Conservation (phyloP, 2,329 filamentous ascomycete species). For the Elsinoe necatrix region DNA sequence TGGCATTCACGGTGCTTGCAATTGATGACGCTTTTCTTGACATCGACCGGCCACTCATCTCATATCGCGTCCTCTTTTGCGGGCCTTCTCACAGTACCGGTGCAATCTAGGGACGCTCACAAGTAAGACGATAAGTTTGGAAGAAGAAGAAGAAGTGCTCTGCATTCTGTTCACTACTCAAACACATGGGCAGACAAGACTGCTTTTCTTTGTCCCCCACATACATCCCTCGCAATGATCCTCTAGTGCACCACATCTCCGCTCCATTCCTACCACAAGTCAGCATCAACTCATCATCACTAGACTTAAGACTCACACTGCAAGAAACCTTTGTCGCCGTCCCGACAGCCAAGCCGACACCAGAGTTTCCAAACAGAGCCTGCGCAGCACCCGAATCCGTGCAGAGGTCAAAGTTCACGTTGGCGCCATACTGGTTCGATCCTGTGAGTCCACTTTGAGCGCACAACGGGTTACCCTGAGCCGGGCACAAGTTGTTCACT, state of each 20-base stretch:
- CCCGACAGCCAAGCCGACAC: slow-evolving; percentile 28
- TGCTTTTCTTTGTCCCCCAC: too few species aligned
- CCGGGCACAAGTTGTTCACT: slow-evolving; percentile 36
- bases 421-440: slow-evolving; percentile 32
- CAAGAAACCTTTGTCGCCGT: slow-evolving; percentile 28
- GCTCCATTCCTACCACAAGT: slow-evolving; percentile 12
- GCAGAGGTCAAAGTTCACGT: slow-evolving; percentile 37
- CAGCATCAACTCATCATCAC: neutral
- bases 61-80: too few species aligned
- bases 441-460: slow-evolving; percentile 27
- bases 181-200: too few species aligned
- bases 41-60: too few species aligned
- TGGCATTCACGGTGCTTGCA: too few species aligned
- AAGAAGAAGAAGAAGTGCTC: too few species aligned
- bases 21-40: too few species aligned
- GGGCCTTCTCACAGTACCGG: too few species aligned
- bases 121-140: too few species aligned
- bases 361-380: slow-evolving; percentile 30
- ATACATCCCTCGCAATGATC: neutral
- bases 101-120: too few species aligned
- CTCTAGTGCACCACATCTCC: slow-evolving; percentile 19
- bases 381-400: slow-evolving; percentile 31
- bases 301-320: slow-evolving; percentile 1
- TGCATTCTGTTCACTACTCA: too few species aligned
- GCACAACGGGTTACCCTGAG: slow-evolving; percentile 32